Base-by-base conservation (phyloP, 192 early-diverging fungal genomes). In the Spizellomyces punctatus region DNA sequence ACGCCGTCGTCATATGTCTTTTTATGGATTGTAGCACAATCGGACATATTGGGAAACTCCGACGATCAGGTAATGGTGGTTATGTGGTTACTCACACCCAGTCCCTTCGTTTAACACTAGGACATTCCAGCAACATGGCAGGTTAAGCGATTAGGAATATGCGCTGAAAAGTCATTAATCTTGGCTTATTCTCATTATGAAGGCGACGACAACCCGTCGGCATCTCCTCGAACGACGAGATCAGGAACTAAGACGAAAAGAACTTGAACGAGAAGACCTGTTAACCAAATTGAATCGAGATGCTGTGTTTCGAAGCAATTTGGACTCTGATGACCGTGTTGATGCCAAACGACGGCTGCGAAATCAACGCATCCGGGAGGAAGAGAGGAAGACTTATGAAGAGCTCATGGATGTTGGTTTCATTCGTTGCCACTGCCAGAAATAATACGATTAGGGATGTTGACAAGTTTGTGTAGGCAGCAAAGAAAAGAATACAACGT, bases 181-280 rank as follows among this genome's bases (percentile, higher is more conserved):
- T 36, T 36, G 27, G 27, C 27, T 36, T 3, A 36, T 36, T 36
- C 27, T 36, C 27, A 36, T 36, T 0, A 36, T 56, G 54, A 6
- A 56, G 54, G 54, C 54, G 6, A 56, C 71, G 12, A 52, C 71
- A 16, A 44, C 56, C 45, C 63, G 72, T 21, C 63, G 72, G 6
- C 72, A 74, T 47, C 58, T 65, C 14, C 52, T 74, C 8, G 72
- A 74, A 60, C 50, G 72, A 14, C 67, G 78, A 47, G 80, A 80
- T 50, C 77, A 82, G 46, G 79, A 80, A 8, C 46, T 73, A 6
- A 79, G 82, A 19, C 73, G 72, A 17, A 64, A 74, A 36, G 77
- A 83, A 50, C 77, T 81, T 50, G 67, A 61, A 10, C 79, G 81
- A 12, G 78, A 81, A 54, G 82, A 83, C 65, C 74, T 86, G 16